A percentile compares a stretch with the other conserved stretches of the same genome.
These are phyloP conservation scores for Colletotrichum sp. DNA, from an alignment of 2,329 filamentous ascomycete genomes.

Conservation along the genomic window DNA sequence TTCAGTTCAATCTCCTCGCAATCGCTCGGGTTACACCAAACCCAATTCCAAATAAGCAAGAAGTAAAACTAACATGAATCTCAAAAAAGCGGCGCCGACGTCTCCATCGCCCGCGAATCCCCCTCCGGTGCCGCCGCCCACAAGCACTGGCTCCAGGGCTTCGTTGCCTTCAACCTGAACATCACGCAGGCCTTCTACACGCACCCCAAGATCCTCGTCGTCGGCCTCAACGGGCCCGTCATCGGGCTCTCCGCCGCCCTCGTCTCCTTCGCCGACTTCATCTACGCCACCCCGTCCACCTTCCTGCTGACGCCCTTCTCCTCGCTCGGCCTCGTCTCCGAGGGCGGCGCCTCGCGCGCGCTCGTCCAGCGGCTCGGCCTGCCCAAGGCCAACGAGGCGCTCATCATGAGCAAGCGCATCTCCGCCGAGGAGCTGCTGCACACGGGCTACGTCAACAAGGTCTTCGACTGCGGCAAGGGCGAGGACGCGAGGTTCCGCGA, in stretches of 20 bases:
- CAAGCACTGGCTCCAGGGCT: constrained; percentile 67
- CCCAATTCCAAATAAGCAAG: background rate
- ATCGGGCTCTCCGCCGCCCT: constrained; percentile 88
- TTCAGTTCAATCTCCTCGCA: background rate
- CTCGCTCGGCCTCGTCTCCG: constrained; percentile 86
- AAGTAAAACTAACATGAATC: background rate
- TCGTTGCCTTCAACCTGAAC: constrained; percentile 88
- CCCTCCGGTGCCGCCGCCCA: constrained; percentile 43
- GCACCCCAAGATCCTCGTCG: constrained; percentile 92
- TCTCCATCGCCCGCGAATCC: constrained; percentile 57
- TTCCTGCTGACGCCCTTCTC: constrained; percentile 93
- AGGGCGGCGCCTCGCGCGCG: constrained; percentile 80
- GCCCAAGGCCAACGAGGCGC: constrained; percentile 85
- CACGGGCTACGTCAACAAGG: constrained; percentile 84
- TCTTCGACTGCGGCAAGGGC: constrained; percentile 64
- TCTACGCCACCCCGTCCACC: constrained; percentile 81
- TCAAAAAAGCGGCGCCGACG: constrained; percentile 77
- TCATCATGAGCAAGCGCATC: constrained; percentile 88
- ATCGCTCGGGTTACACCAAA: background rate
- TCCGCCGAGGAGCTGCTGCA: constrained; percentile 72
- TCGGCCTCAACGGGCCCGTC: constrained; percentile 89
- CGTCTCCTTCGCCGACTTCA: constrained; percentile 84
- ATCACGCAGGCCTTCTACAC: constrained; percentile 88
- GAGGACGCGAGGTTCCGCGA: constrained; percentile 72
- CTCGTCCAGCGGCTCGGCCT: constrained; percentile 83